Evolutionary conservation across 106 monocot genomes (phyloP), one percentile per base, ranked within the genome.

Genomic region (Cymbidium sinense): DNA sequence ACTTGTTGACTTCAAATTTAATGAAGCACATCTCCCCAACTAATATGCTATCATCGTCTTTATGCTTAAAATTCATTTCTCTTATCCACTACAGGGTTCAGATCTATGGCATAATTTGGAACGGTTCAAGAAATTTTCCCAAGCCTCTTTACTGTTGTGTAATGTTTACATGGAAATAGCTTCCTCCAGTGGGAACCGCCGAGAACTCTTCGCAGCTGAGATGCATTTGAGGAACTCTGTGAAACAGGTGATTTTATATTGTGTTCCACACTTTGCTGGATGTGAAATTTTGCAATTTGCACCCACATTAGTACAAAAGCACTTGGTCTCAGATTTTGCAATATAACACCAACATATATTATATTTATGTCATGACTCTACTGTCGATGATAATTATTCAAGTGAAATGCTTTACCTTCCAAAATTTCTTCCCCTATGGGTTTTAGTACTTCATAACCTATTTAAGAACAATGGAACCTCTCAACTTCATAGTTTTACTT

Each of bases 101-200:
- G 95, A 93, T 54, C 54, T 96, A 47, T 96, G 93, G 93, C 85
- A 83, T 72, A 81, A 93, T 47, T 41, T 61, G 21, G 82, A 84
- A 2, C 88, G 93, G 61, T 96, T 96, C 70, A 89, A 86, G 74
- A 93, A 81, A 81, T 96, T 93, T 87, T 83, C 87, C 33, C 77
- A 76, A 64, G 90, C 87, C 19, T 89, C 95, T 61, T 82, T 96
- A 74, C 81, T 87, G 75, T 81, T 96, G 21, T 93, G 93, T 73
- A 81, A 90, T 52, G 80, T 89, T 81, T 91, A 85, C 84, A 87
- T 96, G 93, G 87, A 93, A 81, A 93, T 96, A 77, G 85, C 95
- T 82, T 83, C 83, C 8, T 90, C 89, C 5, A 89, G 74, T 62
- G 89, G 89, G 5, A 87, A 81, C 37, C 72, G 65, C 39, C 75